Percentiles rank a stretch among this genome's conserved stretches.
Evolutionary conservation across 148 eudicot genomes (phyloP).

Genomic region (Selenicereus undatus): DNA sequence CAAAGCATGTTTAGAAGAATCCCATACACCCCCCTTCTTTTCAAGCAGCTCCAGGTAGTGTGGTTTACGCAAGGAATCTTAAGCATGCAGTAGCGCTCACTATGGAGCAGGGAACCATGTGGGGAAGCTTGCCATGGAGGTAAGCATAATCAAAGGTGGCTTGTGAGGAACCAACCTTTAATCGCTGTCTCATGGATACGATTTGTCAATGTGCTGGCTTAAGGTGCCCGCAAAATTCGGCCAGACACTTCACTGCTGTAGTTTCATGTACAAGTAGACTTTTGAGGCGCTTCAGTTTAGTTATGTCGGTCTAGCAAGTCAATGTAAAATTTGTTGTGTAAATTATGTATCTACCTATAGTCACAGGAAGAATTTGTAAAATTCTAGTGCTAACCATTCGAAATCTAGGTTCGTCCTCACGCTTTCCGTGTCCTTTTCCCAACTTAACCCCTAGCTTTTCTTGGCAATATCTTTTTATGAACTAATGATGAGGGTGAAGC

Average conservation of each 20-base stretch:
- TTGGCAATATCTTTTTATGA: too few relatives aligned
- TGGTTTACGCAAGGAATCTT: neutral
- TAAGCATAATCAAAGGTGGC: neutral
- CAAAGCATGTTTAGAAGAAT: slow-evolving; percentile 56
- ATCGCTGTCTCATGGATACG: neutral
- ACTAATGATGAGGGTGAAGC: too few relatives aligned
- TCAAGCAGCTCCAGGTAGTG: too few relatives aligned
- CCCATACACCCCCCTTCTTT: neutral
- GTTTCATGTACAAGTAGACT: slow-evolving; percentile 16
- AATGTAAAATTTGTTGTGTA: slow-evolving; percentile 8
- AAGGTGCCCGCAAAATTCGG: neutral
- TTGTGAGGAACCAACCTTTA: neutral
- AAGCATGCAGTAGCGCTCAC: neutral
- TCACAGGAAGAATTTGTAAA: too few relatives aligned
- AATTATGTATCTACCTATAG: neutral
- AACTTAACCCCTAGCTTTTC: too few relatives aligned
- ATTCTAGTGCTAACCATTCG: too few relatives aligned
- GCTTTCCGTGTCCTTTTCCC: too few relatives aligned
- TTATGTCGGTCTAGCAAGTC: slow-evolving; percentile 3
- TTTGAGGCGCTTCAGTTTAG: neutral
- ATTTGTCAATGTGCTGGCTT: neutral
- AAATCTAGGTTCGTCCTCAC: too few relatives aligned
- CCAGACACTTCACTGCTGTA: neutral
- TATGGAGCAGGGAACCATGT: too few relatives aligned
- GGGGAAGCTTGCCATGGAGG: neutral